Evolutionary conservation across 352 stramenopile genomes (phyloP).

Genomic region (Globisporangium ultimum): DNA sequence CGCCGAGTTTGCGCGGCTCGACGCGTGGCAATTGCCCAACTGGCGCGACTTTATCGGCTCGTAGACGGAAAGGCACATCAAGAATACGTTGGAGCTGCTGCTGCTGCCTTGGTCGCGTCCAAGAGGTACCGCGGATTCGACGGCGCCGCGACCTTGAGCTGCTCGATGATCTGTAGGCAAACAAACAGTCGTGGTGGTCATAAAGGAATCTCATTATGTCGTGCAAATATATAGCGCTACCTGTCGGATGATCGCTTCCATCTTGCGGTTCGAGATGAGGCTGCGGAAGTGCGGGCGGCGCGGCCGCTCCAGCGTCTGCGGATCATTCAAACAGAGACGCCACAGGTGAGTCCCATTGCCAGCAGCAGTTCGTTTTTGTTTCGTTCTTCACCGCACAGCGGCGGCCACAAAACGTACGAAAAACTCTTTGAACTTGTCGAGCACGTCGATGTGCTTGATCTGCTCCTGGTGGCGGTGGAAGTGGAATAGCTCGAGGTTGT

Average conservation of each 20-base stretch:
- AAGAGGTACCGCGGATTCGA: constrained; percentile 40
- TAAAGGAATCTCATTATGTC: not conserved
- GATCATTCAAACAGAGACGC: not conserved
- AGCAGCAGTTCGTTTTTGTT: too few relatives aligned
- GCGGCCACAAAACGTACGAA: constrained; percentile 55
- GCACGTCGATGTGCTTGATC: constrained; percentile 42
- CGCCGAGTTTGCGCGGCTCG: constrained; percentile 6
- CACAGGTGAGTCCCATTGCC: too few relatives aligned
- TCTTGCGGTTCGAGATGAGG: constrained; percentile 55
- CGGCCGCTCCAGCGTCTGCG: constrained; percentile 39
- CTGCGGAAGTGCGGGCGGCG: constrained; percentile 54
- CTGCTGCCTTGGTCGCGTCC: constrained; percentile 17
- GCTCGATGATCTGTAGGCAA: constrained; percentile 37
- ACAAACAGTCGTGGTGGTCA: too few relatives aligned
- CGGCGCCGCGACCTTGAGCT: constrained; percentile 40
- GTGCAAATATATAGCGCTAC: constrained; percentile 10
- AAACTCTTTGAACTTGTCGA: constrained; percentile 69
- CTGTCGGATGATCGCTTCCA: constrained; percentile 54
- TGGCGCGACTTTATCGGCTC: not conserved
- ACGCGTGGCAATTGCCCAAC: constrained; percentile 7
- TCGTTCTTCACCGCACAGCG: too few relatives aligned
- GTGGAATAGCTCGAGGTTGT: constrained; percentile 51
- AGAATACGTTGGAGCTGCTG: not conserved
- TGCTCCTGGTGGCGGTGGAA: constrained; percentile 55
- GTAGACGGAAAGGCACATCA: too few relatives aligned